Evolutionary conservation across 495 filamentous ascomycete genomes (phyloP).

Genomic region (Mycothermus thermophilus): DNA sequence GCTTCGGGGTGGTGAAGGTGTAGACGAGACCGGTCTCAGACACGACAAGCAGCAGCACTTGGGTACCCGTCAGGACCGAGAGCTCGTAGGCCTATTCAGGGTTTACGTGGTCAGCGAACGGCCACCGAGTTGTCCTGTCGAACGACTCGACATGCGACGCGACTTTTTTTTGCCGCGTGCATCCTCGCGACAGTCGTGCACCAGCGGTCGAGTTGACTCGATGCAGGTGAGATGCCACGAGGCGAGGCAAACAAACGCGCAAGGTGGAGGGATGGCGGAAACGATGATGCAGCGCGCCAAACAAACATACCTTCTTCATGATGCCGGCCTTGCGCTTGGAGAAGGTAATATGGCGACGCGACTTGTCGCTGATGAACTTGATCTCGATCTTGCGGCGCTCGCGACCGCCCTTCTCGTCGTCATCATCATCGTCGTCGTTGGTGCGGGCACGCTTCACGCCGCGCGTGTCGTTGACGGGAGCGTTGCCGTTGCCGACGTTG

Average conservation of each 20-base stretch:
- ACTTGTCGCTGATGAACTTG: constrained; percentile 99
- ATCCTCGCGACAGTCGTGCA: no score
- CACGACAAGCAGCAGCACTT: constrained; percentile 93
- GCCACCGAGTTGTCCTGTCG: no score
- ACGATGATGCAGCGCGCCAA: no score
- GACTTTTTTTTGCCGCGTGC: no score
- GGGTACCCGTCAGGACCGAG: constrained; percentile 93
- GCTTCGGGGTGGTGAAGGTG: constrained; percentile 98
- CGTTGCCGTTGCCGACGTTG: constrained; percentile 47
- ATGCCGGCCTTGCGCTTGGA: constrained; percentile 99
- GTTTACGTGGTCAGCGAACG: no score
- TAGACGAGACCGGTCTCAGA: constrained; percentile 98
- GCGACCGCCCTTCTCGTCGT: constrained; percentile 95
- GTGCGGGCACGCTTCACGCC: constrained; percentile 80
- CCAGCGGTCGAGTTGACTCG: no score
- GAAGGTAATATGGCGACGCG: constrained; percentile 98
- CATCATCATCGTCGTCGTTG: constrained; percentile 92
- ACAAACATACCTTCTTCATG: constrained; percentile 98
- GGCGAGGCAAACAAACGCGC: no score
- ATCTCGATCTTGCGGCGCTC: constrained; percentile 99
- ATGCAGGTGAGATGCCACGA: no score
- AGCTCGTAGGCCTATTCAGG: constrained; percentile 96
- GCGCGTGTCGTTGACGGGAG: constrained; percentile 49
- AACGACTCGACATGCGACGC: no score
- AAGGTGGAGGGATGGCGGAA: no score